A percentile compares a stretch with the other conserved stretches of the same genome.
Conservation (phyloP, 176 grass and related monocot species). For the Triticum urartu region DNA sequence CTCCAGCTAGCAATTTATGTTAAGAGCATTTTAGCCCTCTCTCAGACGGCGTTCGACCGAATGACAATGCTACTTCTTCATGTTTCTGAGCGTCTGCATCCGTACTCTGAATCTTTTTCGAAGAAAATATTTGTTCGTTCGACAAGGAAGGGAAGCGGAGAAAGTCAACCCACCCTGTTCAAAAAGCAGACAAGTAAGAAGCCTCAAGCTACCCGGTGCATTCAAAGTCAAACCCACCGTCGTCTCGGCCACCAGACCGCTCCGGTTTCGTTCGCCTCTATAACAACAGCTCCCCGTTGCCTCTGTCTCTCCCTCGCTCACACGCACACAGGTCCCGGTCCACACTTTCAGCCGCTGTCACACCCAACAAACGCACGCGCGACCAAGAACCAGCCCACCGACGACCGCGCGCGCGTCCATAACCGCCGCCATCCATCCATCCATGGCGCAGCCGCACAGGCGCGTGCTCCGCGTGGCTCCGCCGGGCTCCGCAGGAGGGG, state of each 20-base stretch:
- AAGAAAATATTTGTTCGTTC: too few species aligned
- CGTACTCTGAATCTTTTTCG: too few species aligned
- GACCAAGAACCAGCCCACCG: neutral
- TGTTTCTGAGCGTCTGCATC: too few species aligned
- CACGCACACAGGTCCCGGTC: neutral
- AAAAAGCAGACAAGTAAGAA: too few species aligned
- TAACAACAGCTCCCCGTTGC: neutral
- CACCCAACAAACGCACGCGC: neutral
- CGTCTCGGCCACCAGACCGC: too few species aligned
- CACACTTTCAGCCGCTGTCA: neutral
- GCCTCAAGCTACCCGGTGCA: too few species aligned
- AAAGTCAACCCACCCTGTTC: too few species aligned
- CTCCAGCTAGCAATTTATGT: too few species aligned
- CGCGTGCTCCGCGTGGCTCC: conserved; percentile 61
- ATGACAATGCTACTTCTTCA: too few species aligned
- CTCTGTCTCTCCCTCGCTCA: neutral
- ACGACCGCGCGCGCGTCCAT: neutral
- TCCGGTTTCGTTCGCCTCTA: neutral
- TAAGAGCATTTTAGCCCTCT: too few species aligned
- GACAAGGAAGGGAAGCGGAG: too few species aligned
- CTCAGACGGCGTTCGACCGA: rapidly evolving
- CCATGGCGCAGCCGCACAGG: conserved; percentile 40
- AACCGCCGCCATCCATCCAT: neutral
- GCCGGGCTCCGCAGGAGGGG: conserved; percentile 35
- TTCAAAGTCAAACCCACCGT: too few species aligned